These are phyloP conservation scores for Sporothrix schenckii DNA, from an alignment of 2,329 filamentous ascomycete genomes.

Conservation along the genomic window DNA sequence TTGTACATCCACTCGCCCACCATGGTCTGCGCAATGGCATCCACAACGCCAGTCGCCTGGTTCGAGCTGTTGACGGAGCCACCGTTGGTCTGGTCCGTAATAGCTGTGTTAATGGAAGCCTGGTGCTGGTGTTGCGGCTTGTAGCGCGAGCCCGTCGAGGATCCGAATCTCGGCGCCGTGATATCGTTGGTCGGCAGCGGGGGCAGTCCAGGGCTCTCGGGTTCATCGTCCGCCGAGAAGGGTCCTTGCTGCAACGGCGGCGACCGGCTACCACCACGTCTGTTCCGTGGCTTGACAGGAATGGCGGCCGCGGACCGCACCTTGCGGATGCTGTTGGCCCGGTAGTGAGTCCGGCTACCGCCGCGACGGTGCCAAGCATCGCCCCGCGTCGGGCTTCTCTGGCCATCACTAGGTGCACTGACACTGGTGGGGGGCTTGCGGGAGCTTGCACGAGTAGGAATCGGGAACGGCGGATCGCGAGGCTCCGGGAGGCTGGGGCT, in stretches of 20 bases:
- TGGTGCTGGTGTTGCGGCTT: slow-evolving; percentile 58
- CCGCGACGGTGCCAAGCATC: slow-evolving; percentile 60
- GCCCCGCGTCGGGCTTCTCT: slow-evolving; percentile 72
- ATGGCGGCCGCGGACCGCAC: slow-evolving; percentile 80
- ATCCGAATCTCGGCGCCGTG: slow-evolving; percentile 57
- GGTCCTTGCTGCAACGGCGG: slow-evolving; percentile 53
- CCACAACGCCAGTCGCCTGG: slow-evolving; percentile 80
- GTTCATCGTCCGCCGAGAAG: slow-evolving; percentile 66
- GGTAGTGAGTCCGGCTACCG: slow-evolving; percentile 54
- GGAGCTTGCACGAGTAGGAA: slow-evolving; percentile 86
- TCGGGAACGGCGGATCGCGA: slow-evolving; percentile 80
- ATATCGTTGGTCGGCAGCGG: slow-evolving; percentile 75
- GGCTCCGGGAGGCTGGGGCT: slow-evolving; percentile 67
- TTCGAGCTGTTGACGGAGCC: slow-evolving; percentile 60
- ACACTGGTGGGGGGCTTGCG: slow-evolving; percentile 68
- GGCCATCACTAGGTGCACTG: slow-evolving; percentile 71
- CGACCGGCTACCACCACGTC: slow-evolving; percentile 58
- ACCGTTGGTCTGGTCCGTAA: slow-evolving; percentile 50
- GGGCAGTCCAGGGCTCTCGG: slow-evolving; percentile 71
- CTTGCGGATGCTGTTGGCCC: slow-evolving; percentile 71
- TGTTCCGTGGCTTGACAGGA: slow-evolving; percentile 52
- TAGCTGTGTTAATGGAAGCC: slow-evolving; percentile 62
- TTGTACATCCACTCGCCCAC: slow-evolving; percentile 98
- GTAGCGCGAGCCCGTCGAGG: slow-evolving; percentile 47
- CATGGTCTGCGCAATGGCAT: slow-evolving; percentile 98